These are phyloP conservation scores for Amanita subjunquillea DNA, from an alignment of 768 basidiomycete species.

Conservation along the genomic window DNA sequence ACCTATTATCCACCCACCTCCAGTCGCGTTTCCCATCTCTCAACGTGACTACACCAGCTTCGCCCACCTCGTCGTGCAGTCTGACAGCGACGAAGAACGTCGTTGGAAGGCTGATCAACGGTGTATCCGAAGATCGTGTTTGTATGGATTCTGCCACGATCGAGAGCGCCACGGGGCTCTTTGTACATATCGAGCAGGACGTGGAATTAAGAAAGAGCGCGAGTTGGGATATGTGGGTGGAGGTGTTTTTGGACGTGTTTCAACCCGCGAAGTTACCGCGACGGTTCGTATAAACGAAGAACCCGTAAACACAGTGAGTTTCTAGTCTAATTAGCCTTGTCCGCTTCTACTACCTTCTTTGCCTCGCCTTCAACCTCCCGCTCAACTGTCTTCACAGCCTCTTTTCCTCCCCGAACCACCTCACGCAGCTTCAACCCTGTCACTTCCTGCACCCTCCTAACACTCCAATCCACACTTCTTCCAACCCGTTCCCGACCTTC, in stretches of 20 bases:
- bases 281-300: too few relatives aligned
- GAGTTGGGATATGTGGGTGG: neutral
- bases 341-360: conserved; percentile 5
- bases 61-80: conserved; percentile 25
- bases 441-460: conserved; percentile 49
- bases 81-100: conserved; percentile 36
- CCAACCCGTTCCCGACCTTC: conserved; percentile 34
- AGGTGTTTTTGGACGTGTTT: neutral
- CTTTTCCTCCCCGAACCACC: conserved; percentile 33
- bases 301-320: too few relatives aligned
- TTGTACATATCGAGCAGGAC: conserved; percentile 4
- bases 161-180: conserved; percentile 10
- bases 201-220: neutral
- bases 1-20: conserved; percentile 26
- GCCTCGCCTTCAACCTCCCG: conserved; percentile 18
- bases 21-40: conserved; percentile 24
- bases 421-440: conserved; percentile 70
- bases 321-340: too few relatives aligned
- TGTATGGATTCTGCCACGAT: conserved; percentile 19
- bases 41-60: conserved; percentile 18
- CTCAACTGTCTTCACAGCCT: conserved; percentile 13
- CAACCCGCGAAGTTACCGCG: too few relatives aligned
- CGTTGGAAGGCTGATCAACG: conserved; percentile 33
- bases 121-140: conserved; percentile 17
- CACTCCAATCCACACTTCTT: conserved; percentile 31